These are phyloP conservation scores for Bruguiera parviflora DNA, from an alignment of 345 rosid species.

Conservation along the genomic window DNA sequence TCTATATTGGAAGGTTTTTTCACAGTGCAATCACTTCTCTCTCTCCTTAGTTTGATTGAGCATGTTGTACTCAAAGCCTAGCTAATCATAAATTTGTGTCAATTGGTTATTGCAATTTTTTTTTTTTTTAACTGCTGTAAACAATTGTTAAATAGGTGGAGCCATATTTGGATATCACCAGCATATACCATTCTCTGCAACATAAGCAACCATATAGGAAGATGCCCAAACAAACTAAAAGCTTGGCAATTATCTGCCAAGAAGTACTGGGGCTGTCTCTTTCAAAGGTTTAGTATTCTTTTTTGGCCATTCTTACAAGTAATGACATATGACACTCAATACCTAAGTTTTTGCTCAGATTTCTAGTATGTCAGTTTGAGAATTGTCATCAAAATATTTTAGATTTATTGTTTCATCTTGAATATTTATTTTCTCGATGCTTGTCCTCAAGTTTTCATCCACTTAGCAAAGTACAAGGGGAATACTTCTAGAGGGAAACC, in stretches of 20 bases:
- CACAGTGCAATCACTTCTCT: not conserved
- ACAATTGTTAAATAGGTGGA: conserved; percentile 52
- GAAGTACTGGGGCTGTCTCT: conserved; percentile 63
- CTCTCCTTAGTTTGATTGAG: too few relatives aligned
- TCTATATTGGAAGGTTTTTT: not conserved
- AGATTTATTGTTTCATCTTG: not conserved
- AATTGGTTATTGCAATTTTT: not conserved
- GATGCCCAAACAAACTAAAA: conserved; percentile 57
- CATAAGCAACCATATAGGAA: conserved; percentile 59
- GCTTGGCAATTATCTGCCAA: conserved; percentile 67
- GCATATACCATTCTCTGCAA: conserved; percentile 50
- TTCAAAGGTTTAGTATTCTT: conserved; percentile 58
- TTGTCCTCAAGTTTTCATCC: conserved; percentile 3
- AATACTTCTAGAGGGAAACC: not conserved
- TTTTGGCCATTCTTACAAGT: not conserved
- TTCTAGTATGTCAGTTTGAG: not conserved
- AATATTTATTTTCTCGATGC: not conserved
- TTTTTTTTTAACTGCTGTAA: not conserved
- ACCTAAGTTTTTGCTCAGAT: not conserved
- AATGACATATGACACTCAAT: not conserved
- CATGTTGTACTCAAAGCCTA: too few relatives aligned
- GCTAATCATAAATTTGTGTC: too few relatives aligned
- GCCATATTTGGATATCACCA: conserved; percentile 72
- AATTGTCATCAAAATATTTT: conserved; percentile 1
- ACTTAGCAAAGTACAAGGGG: not conserved